Percentiles rank a stretch among this genome's conserved stretches.
Conservation (phyloP, 2,329 filamentous ascomycete species). For the Diaporthe caulivora region DNA sequence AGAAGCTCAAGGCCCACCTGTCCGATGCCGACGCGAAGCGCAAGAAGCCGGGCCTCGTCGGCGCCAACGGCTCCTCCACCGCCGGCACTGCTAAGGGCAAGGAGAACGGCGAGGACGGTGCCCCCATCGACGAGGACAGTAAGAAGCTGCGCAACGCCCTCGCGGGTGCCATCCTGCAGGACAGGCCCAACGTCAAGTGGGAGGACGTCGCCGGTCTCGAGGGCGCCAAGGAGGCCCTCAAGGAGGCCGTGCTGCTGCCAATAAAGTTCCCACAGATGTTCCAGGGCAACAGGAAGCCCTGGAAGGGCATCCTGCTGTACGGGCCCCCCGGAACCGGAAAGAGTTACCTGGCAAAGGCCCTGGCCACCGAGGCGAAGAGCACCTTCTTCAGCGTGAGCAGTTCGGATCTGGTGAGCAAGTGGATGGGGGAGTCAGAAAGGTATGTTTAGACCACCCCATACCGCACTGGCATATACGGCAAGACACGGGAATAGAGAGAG, state of each 20-base stretch:
- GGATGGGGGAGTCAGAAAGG: slow-evolving; percentile 99
- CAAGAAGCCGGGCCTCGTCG: slow-evolving; percentile 79
- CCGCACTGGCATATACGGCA: too few relatives aligned
- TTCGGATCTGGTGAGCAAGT: slow-evolving; percentile 97
- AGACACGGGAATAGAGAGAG: background rate
- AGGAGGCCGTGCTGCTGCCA: slow-evolving; percentile 96
- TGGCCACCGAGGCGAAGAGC: slow-evolving; percentile 98
- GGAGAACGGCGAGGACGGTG: slow-evolving; percentile 64
- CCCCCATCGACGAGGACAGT: slow-evolving; percentile 84
- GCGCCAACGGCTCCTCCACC: slow-evolving; percentile 76
- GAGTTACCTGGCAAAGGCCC: slow-evolving; percentile 96
- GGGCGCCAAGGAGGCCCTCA: slow-evolving; percentile 93
- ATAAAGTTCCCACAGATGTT: slow-evolving; percentile 99
- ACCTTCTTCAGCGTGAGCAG: slow-evolving; percentile 99
- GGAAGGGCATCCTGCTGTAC: slow-evolving; percentile 97
- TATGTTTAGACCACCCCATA: slow-evolving; percentile 52
- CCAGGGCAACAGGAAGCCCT: slow-evolving; percentile 94
- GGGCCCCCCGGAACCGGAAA: slow-evolving; percentile 98
- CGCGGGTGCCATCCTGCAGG: slow-evolving; percentile 90
- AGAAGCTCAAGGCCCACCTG: slow-evolving; percentile 95
- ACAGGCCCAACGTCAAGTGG: slow-evolving; percentile 97
- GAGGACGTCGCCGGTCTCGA: slow-evolving; percentile 98
- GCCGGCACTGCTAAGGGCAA: slow-evolving; percentile 74
- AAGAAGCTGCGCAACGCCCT: slow-evolving; percentile 96
- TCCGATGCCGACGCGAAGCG: slow-evolving; percentile 78